Conservation (phyloP, 2,329 filamentous ascomycete species). For the Pyrenochaeta sp. region DNA sequence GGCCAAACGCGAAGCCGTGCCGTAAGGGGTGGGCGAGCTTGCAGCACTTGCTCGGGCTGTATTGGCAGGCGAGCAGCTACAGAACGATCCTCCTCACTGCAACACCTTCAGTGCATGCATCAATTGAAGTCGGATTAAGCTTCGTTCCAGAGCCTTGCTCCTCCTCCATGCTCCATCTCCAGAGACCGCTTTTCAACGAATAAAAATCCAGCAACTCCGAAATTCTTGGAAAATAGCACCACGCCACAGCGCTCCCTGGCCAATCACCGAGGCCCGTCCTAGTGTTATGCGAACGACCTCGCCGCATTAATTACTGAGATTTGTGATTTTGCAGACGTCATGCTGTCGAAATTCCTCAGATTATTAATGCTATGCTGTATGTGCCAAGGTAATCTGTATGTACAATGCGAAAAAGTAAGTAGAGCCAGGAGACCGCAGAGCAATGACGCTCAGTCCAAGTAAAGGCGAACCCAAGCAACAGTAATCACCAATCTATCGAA, state of each 20-base stretch:
- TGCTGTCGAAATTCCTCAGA: too few relatives aligned
- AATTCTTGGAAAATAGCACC: slow-evolving; percentile 12
- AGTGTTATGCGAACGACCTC: neutral
- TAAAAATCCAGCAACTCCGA: slow-evolving; percentile 23
- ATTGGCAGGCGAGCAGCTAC: slow-evolving; percentile 24
- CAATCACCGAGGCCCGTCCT: slow-evolving; percentile 18
- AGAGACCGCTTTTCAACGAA: slow-evolving; percentile 18
- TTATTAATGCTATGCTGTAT: too few relatives aligned
- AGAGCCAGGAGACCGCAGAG: too few relatives aligned
- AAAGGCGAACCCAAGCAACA: too few relatives aligned
- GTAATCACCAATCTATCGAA: neutral
- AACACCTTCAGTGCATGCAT: slow-evolving; percentile 12
- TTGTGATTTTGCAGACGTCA: too few relatives aligned
- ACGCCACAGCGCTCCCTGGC: slow-evolving; percentile 24
- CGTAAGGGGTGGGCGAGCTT: slow-evolving; percentile 36
- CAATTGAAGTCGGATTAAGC: slow-evolving; percentile 21
- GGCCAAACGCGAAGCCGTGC: slow-evolving; percentile 35
- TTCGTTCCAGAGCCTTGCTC: slow-evolving; percentile 15
- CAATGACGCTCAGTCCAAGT: too few relatives aligned
- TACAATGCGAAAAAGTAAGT: too few relatives aligned
- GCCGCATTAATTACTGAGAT: too few relatives aligned
- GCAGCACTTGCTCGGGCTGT: slow-evolving; percentile 32
- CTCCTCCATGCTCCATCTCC: slow-evolving; percentile 11
- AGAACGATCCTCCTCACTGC: slow-evolving; percentile 7
- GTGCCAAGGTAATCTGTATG: too few relatives aligned